Conservation (phyloP, 1,284 basidiomycete species). For the Pseudomicrostroma phylloplanum region DNA sequence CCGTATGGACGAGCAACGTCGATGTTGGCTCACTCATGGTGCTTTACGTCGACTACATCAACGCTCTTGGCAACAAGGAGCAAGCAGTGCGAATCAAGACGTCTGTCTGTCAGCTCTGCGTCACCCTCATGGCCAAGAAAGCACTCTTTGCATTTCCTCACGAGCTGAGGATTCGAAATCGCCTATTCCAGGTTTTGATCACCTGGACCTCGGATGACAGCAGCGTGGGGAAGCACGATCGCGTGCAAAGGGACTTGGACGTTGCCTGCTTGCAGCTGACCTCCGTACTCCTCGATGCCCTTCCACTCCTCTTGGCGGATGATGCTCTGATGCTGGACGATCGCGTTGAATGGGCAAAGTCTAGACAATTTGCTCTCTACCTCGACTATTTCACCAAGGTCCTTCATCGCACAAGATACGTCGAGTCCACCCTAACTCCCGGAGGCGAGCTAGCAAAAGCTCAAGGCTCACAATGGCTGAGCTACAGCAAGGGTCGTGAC, state of each 20-base stretch:
- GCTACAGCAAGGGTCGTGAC: constrained; percentile 7
- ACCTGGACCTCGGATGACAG: constrained; percentile 46
- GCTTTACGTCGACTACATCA: constrained; percentile 43
- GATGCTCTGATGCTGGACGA: constrained; percentile 43
- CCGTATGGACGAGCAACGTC: constrained; percentile 25
- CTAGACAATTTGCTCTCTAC: constrained; percentile 40
- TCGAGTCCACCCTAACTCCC: constrained; percentile 12
- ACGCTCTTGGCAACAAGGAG: constrained; percentile 36
- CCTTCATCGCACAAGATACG: constrained; percentile 33
- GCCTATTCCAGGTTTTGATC: constrained; percentile 41
- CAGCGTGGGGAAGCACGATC: constrained; percentile 19
- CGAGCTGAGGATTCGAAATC: constrained; percentile 42
- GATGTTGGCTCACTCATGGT: constrained; percentile 46
- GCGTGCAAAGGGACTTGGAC: constrained; percentile 42
- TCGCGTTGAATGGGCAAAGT: constrained; percentile 46
- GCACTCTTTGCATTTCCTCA: constrained; percentile 33
- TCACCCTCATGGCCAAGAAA: constrained; percentile 41
- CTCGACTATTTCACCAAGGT: constrained; percentile 47
- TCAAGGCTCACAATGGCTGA: background rate
- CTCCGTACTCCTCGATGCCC: constrained; percentile 38
- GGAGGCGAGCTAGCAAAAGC: background rate
- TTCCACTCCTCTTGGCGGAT: constrained; percentile 41
- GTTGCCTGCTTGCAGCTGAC: constrained; percentile 41
- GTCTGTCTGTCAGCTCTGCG: constrained; percentile 43
- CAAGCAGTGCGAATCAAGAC: constrained; percentile 43